These are phyloP conservation scores for Anastatica hierochuntica DNA, from an alignment of 345 rosid genomes.

Conservation along the genomic window DNA sequence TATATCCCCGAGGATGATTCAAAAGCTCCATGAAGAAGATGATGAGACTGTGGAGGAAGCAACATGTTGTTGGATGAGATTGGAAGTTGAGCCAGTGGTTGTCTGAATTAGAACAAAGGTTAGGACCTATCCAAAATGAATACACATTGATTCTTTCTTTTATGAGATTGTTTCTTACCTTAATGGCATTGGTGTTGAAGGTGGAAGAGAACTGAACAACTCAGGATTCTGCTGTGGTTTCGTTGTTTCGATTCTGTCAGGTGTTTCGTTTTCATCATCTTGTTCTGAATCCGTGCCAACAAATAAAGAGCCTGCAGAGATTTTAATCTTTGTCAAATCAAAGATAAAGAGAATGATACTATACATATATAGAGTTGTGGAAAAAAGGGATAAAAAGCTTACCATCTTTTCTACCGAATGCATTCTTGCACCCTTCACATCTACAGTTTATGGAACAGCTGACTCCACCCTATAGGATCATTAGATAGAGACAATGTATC, in stretches of 20 bases:
- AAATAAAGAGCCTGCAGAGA: constrained; percentile 48
- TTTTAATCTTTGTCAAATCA: no score
- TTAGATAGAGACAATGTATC: no score
- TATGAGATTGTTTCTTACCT: constrained; percentile 24
- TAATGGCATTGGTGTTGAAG: constrained; percentile 48
- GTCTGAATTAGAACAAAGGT: constrained; percentile 41
- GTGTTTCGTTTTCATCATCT: constrained; percentile 38
- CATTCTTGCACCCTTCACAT: constrained; percentile 87
- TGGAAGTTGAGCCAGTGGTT: constrained; percentile 49
- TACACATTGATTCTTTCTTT: no score
- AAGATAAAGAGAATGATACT: neutral
- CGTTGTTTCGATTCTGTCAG: constrained; percentile 32
- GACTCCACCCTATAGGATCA: constrained; percentile 61
- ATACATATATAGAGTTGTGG: no score
- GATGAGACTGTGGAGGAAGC: constrained; percentile 32
- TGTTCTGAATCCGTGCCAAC: constrained; percentile 38
- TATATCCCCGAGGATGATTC: no score
- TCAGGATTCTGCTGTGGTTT: constrained; percentile 29
- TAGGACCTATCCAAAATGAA: no score
- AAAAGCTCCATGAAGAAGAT: no score
- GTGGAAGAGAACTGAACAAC: constrained; percentile 34
- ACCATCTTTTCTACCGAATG: constrained; percentile 85
- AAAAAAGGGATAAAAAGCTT: neutral
- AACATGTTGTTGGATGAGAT: constrained; percentile 60
- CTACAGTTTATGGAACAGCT: constrained; percentile 85